Conservation (phyloP, 1,139 yeast species). For the Tardiomyces digboiensis region DNA sequence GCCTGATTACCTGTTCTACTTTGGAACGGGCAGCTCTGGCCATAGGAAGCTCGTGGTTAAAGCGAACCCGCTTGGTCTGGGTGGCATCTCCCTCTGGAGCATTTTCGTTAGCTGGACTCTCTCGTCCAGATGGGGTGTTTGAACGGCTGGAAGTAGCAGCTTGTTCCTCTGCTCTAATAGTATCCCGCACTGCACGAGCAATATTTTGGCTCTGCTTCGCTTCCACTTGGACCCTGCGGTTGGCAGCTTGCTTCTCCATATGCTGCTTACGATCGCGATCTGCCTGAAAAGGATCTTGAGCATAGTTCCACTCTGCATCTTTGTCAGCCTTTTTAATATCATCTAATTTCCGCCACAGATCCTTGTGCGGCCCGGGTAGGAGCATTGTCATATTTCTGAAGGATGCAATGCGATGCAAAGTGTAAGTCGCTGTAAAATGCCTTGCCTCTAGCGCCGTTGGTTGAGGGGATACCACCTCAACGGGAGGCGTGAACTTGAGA, state of each 20-base stretch:
- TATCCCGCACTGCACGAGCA: not conserved
- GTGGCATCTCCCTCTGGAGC: not conserved
- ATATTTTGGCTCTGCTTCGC: conserved; percentile 7
- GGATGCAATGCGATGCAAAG: conserved; percentile 68
- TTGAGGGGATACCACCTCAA: conserved; percentile 44
- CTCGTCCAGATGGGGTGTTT: conserved; percentile 1
- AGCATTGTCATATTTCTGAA: conserved; percentile 81
- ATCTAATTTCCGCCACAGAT: conserved; percentile 69
- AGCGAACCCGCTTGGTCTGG: conserved; percentile 13
- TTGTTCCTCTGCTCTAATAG: conserved; percentile 1
- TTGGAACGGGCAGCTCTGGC: conserved; percentile 22
- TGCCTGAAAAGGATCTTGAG: conserved; percentile 63
- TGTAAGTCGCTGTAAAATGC: conserved; percentile 83
- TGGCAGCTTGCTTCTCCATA: conserved; percentile 12
- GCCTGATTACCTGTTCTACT: conserved; percentile 23
- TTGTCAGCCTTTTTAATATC: conserved; percentile 28
- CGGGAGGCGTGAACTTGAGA: conserved; percentile 54
- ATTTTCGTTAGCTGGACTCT: conserved; percentile 6
- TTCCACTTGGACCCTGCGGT: conserved; percentile 9
- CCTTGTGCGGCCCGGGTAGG: conserved; percentile 72
- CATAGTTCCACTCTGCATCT: conserved; percentile 32
- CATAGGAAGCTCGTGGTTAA: conserved; percentile 22
- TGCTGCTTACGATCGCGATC: conserved; percentile 36
- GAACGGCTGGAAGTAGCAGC: conserved; percentile 3
- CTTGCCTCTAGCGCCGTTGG: conserved; percentile 84